These are phyloP conservation scores for Termitomyces sp. DNA, from an alignment of 768 basidiomycete species.

Conservation along the genomic window DNA sequence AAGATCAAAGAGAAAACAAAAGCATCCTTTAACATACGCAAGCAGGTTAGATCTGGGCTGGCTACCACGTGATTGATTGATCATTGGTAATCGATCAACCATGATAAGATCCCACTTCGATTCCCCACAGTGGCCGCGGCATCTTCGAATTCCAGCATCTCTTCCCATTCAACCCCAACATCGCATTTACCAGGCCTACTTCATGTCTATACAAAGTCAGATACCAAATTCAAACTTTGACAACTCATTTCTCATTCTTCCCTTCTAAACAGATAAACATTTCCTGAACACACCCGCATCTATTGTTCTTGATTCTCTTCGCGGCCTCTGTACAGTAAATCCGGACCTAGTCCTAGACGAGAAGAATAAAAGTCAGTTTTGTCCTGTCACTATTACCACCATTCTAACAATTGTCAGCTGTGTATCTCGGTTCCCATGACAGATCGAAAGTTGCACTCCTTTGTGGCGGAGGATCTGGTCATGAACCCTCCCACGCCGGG, in stretches of 20 bases:
- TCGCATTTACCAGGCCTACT: not conserved
- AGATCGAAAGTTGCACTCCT: conserved; percentile 70
- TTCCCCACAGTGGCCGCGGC: no score
- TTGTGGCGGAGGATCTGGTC: conserved; percentile 85
- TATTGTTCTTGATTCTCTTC: conserved; percentile 76
- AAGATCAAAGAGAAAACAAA: conserved; percentile 15
- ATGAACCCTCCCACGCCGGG: conserved; percentile 87
- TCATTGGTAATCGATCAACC: not conserved
- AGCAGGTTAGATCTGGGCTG: conserved; percentile 2
- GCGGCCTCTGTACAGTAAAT: conserved; percentile 69
- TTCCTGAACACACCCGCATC: conserved; percentile 68
- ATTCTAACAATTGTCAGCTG: conserved; percentile 38
- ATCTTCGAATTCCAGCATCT: no score
- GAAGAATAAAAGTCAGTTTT: conserved; percentile 58
- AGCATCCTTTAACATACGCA: conserved; percentile 5
- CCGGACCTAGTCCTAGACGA: conserved; percentile 69
- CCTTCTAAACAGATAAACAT: conserved; percentile 55
- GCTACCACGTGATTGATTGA: conserved; percentile 4
- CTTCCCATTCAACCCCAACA: not conserved
- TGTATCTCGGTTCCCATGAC: conserved; percentile 56
- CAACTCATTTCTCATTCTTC: not conserved
- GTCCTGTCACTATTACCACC: not conserved
- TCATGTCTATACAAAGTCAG: conserved; percentile 38
- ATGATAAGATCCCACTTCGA: not conserved
- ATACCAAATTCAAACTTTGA: not conserved